Evolutionary conservation across 495 filamentous ascomycete species (phyloP).

Genomic region (Podospora sp.): DNA sequence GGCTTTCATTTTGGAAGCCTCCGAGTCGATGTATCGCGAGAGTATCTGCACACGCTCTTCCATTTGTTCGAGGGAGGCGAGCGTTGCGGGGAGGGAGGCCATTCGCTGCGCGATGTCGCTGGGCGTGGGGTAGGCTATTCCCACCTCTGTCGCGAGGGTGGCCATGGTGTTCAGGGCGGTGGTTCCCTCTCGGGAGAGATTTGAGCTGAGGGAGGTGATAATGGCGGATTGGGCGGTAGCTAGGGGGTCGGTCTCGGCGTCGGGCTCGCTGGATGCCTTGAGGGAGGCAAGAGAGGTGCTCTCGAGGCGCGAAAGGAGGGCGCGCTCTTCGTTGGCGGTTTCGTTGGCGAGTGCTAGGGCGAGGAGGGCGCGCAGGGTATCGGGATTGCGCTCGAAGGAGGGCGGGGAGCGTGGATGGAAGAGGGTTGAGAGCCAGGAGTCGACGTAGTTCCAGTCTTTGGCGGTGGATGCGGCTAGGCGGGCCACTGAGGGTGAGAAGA

Average conservation of each 20-base stretch:
- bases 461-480: constrained; percentile 64
- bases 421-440: constrained; percentile 74
- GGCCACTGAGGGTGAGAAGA: constrained; percentile 73
- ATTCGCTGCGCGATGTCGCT: constrained; percentile 40
- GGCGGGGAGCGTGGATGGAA: constrained; percentile 54
- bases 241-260: not conserved
- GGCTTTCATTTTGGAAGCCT: constrained; percentile 24
- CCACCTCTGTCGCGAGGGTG: constrained; percentile 36
- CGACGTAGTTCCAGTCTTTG: constrained; percentile 86
- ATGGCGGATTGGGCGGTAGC: constrained; percentile 39
- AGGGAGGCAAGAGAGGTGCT: constrained; percentile 58
- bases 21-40: constrained; percentile 38
- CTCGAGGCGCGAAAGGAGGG: constrained; percentile 62
- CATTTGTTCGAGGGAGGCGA: constrained; percentile 47
- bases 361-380: constrained; percentile 76
- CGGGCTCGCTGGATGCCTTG: constrained; percentile 20
- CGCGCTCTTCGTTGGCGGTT: constrained; percentile 73
- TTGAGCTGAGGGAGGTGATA: constrained; percentile 35
- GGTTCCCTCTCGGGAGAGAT: constrained; percentile 48
- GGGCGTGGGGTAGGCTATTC: constrained; percentile 37
- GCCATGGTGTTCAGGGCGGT: constrained; percentile 48
- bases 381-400: constrained; percentile 79
- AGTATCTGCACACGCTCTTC: constrained; percentile 42
- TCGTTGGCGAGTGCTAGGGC: constrained; percentile 78
- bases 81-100: constrained; percentile 41